A percentile compares a stretch with the other conserved stretches of the same genome.
Conservation (phyloP, 306 rosid species). For the Rosa lucieae region DNA sequence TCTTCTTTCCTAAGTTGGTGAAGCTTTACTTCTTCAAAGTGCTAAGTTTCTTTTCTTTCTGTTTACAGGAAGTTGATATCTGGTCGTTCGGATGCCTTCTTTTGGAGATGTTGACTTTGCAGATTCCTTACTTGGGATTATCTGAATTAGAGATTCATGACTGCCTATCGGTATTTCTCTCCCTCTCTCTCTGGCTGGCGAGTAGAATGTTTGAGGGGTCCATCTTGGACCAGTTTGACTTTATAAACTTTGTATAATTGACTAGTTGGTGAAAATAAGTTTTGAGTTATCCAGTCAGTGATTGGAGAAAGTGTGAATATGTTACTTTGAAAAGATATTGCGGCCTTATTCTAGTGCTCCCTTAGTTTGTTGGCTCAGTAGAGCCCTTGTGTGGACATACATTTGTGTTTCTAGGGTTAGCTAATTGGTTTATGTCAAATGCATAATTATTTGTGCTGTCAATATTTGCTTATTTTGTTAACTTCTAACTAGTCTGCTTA, state of each 20-base stretch:
- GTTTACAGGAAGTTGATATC: constrained; percentile 83
- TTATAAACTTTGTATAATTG: neutral
- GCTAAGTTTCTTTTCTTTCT: constrained; percentile 19
- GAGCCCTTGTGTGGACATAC: neutral
- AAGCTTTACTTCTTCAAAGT: neutral
- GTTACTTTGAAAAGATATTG: neutral
- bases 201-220: neutral
- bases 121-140: constrained; percentile 63
- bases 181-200: neutral
- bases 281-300: neutral
- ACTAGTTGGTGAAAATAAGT: neutral
- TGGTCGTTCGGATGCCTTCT: constrained; percentile 98
- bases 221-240: neutral
- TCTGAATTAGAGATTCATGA: constrained; percentile 62
- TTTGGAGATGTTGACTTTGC: constrained; percentile 75
- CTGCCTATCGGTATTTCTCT: constrained; percentile 55
- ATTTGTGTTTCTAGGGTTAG: neutral
- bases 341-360: neutral
- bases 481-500: neutral
- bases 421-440: neutral
- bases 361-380: neutral
- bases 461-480: neutral
- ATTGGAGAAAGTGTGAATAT: constrained; percentile 1
- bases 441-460: neutral
- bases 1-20: neutral